Conservation (phyloP, 306 rosid genomes). For the Cicer cuneatum region DNA sequence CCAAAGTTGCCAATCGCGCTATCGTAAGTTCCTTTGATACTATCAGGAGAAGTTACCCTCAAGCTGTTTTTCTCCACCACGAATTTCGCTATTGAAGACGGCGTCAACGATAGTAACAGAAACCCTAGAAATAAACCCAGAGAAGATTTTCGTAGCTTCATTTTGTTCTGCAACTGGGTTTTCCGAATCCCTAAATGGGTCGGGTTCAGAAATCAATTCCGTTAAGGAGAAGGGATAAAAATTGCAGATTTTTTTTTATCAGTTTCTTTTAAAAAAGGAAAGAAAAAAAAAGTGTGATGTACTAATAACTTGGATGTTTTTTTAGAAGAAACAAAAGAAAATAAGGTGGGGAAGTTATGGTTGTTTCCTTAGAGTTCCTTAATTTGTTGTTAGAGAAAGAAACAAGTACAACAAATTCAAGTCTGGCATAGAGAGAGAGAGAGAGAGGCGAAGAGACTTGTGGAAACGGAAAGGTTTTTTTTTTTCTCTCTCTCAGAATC, state of each 20-base stretch:
- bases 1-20: slow-evolving; percentile 99
- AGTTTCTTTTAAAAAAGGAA: neutral
- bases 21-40: slow-evolving; percentile 75
- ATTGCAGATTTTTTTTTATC: slow-evolving; percentile 37
- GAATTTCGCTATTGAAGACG: slow-evolving; percentile 68
- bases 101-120: slow-evolving; percentile 57
- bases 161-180: slow-evolving; percentile 43
- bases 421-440: neutral
- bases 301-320: neutral
- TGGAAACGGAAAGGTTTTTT: slow-evolving; percentile 30
- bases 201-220: slow-evolving; percentile 38
- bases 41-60: slow-evolving; percentile 88
- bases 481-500: no score
- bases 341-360: neutral
- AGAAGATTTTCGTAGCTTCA: slow-evolving; percentile 70
- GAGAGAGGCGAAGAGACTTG: slow-evolving; percentile 3
- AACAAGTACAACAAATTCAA: neutral
- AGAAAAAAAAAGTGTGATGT: neutral
- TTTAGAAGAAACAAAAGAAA: slow-evolving; percentile 9
- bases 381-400: neutral
- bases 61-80: slow-evolving; percentile 98
- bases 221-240: slow-evolving; percentile 18
- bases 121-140: slow-evolving; percentile 66
- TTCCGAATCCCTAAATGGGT: slow-evolving; percentile 22
- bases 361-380: slow-evolving; percentile 10